Evolutionary conservation across 2,329 filamentous ascomycete genomes (phyloP).

Genomic region (Exophiala alcalophila): DNA sequence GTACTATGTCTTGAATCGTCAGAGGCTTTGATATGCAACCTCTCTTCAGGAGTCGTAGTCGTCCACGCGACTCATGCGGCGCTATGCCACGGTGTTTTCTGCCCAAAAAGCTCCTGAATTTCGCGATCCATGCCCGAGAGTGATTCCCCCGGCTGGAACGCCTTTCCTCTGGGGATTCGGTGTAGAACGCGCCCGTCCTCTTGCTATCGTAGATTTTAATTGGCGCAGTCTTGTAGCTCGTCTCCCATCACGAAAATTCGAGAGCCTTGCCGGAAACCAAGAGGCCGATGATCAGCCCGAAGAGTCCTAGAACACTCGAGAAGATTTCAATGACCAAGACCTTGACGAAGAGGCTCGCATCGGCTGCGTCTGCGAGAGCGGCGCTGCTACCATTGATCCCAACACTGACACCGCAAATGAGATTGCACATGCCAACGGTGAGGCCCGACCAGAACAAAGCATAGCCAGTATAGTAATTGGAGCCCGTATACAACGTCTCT

Average conservation of each 20-base stretch:
- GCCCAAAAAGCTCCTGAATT: no score
- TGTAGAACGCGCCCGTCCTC: background rate
- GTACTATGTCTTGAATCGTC: no score
- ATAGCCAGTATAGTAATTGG: constrained; percentile 90
- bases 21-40: no score
- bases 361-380: constrained; percentile 91
- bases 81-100: no score
- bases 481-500: constrained; percentile 66
- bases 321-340: constrained; percentile 99
- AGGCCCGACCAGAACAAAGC: constrained; percentile 94
- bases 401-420: constrained; percentile 93
- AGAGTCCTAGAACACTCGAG: constrained; percentile 93
- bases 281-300: constrained; percentile 91
- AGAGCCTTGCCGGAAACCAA: constrained; percentile 79
- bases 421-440: constrained; percentile 91
- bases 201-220: no score
- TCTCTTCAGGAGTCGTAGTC: no score
- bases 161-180: no score
- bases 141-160: no score
- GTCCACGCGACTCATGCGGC: no score
- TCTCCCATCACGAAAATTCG: constrained; percentile 56
- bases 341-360: constrained; percentile 93
- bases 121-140: no score
- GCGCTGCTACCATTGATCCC: constrained; percentile 98
- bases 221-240: no score